Evolutionary conservation across 805 yeast species (phyloP).

Genomic region (Suhomyces sp.): DNA sequence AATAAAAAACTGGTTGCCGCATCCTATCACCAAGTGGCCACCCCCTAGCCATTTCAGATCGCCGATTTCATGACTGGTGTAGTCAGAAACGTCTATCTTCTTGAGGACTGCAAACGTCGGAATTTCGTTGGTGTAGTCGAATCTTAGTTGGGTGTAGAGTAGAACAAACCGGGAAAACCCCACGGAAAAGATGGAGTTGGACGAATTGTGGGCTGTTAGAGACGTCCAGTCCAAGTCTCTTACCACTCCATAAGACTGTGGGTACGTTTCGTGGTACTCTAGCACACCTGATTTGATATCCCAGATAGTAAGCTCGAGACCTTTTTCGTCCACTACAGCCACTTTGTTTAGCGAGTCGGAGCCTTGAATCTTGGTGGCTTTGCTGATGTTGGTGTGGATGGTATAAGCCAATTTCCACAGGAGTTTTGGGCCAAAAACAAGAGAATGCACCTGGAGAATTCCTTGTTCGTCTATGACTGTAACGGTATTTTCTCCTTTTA

Average conservation of each 20-base stretch:
- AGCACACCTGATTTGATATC: constrained; percentile 64
- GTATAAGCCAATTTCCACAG: constrained; percentile 52
- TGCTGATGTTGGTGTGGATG: constrained; percentile 53
- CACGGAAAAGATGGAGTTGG: constrained; percentile 66
- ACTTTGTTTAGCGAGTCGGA: constrained; percentile 68
- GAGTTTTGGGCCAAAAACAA: constrained; percentile 25
- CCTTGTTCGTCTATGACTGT: constrained; percentile 52
- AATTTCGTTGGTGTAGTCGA: constrained; percentile 78
- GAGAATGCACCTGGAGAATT: constrained; percentile 17
- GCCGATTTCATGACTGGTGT: constrained; percentile 79
- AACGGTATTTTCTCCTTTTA: constrained; percentile 34
- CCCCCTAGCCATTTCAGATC: constrained; percentile 84
- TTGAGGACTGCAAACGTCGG: constrained; percentile 79
- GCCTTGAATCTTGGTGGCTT: constrained; percentile 59
- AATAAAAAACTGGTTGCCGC: constrained; percentile 86
- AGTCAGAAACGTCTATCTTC: constrained; percentile 63
- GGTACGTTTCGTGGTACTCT: constrained; percentile 54
- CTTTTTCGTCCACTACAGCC: constrained; percentile 63
- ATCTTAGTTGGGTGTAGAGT: constrained; percentile 77
- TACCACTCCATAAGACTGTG: constrained; percentile 35
- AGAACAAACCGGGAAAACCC: constrained; percentile 67
- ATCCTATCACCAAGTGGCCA: constrained; percentile 76
- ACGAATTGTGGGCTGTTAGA: constrained; percentile 26
- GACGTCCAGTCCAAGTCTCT: constrained; percentile 88
- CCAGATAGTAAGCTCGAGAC: constrained; percentile 67